Evolutionary conservation across 2,329 filamentous ascomycete species (phyloP).

Genomic region (Fusarium anguioides): DNA sequence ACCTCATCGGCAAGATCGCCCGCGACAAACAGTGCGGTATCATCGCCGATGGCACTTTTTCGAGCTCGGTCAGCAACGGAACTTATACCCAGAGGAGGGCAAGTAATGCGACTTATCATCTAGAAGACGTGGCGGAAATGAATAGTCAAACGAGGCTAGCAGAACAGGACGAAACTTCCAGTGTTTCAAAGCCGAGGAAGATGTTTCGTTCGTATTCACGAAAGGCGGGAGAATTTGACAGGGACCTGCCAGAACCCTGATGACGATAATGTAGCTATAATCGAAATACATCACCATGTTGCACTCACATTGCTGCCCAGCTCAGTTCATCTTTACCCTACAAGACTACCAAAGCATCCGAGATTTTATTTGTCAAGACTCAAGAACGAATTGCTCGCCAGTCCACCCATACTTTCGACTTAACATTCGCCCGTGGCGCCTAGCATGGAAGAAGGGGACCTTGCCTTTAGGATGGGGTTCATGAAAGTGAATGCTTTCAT

Average conservation of each 20-base stretch:
- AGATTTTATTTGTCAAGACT: not conserved
- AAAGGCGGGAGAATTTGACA: conserved; percentile 18
- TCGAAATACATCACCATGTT: not conserved
- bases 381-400: conserved; percentile 56
- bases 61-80: conserved; percentile 22
- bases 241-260: conserved; percentile 22
- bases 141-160: conserved; percentile 14
- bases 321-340: not conserved
- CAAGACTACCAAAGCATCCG: not conserved
- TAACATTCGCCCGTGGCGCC: not conserved
- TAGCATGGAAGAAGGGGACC: too few species aligned
- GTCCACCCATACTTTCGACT: conserved; percentile 61
- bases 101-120: not conserved
- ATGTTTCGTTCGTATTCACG: conserved; percentile 22
- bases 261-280: not conserved
- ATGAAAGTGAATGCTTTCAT: too few species aligned
- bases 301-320: fast-evolving
- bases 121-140: not conserved
- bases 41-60: conserved; percentile 37
- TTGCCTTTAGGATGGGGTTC: too few species aligned
- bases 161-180: not conserved
- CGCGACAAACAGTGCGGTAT: conserved; percentile 30
- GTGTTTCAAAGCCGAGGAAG: conserved; percentile 24
- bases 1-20: conserved; percentile 58
- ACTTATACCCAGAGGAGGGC: too few species aligned